Base-by-base conservation (phyloP, 2,329 filamentous ascomycete species). In the Trichoderma sp. region DNA sequence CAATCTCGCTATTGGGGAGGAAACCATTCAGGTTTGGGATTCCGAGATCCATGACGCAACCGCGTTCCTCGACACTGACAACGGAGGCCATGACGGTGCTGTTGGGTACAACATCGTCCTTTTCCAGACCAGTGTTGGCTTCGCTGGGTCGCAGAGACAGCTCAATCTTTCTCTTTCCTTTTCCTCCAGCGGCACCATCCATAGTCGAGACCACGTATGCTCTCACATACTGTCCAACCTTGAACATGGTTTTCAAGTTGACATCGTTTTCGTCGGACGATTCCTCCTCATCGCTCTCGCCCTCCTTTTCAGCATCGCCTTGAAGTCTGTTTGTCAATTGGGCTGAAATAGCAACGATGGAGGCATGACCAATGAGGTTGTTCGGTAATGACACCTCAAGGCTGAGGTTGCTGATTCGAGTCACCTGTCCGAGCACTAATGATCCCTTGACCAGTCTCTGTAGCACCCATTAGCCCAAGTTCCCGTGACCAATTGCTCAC, bases 51-150 rank as follows among this genome's bases (percentile, higher is more conserved):
- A 99, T 97, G 71, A 98, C 89, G 72, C 96, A 88, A 73, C 96
- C 96, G 78, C 97, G 95, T 77, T 99, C 97, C 81, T 99, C 95
- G n/a, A 97, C 92, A 81, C 95, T 99, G 65, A 88, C 83, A 30
- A 99, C 91, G 0, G 94, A 92, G 2, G 94, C 95, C 87, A 98
- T 97, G 24, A 98, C 84, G 60, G 93, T 94, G 74, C 86, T 87
- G 78, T 97, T 92, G 53, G 87, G 82, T 11, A 96, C 90, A 11
- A 98, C 82, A 76, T 94, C 93, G 53, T 92, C 89, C 75, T 89
- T 87, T 4, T 88, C 85, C 26, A 99, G 84, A 1, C 93, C 91
- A 3, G 88, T 87, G 80, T 99, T 99, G 70, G 93, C 87, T 73
- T 93, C 88, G 72, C 88, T 87, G 3, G 96, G 96, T 64, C 93